Base-by-base conservation (phyloP, 768 basidiomycete species). In the Tricholoma sp. region DNA sequence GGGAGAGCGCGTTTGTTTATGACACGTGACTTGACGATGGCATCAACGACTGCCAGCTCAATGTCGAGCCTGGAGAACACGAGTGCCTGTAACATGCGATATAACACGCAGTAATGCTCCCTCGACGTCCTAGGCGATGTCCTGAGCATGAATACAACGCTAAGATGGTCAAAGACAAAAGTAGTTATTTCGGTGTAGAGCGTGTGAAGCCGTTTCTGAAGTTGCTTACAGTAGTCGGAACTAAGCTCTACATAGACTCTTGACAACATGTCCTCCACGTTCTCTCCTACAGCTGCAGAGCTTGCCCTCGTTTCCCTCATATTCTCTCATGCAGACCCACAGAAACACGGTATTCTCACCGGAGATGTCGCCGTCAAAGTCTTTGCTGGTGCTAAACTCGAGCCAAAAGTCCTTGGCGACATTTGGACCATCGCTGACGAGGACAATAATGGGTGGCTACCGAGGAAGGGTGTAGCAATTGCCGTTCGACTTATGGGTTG, bases 341-440 rank as follows among this genome's bases (percentile, higher is more conserved):
- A 91, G 73, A 88, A 88, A 69, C 78, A 88, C 56, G 91, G 91
- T 41, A 83, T 92, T 61, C 75, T 96, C 69, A 91, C 91, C 14
- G 95, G 95, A 66, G 94, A 96, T 61, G 85, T 88, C 64, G 97
- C 95, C 52, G 87, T 97, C 69, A 84, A 82, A 68, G 78, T 95
- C 58, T 93, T 98, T 66, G 79, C 83, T 58, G 88, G 90, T 57
- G 88, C 95, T 54, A 86, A 89, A 66, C 83, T 98, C 59, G 74
- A 84, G 37, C 86, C 92, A 8, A 75, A 80, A 16, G 79, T 81
- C 34, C 84, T 99, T 60, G 92, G 95, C 46, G 92, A 97, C 74
- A 88, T 99, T 61, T 99, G 97, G 96, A 82, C 77, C 58, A 75
- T 98, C 57, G 87, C 94, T 51, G 97, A 99, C 76, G 86, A 89